Percentiles rank a stretch among this genome's conserved stretches.
Evolutionary conservation across 768 basidiomycete genomes (phyloP).

Genomic region (Leccinum uliginosum): DNA sequence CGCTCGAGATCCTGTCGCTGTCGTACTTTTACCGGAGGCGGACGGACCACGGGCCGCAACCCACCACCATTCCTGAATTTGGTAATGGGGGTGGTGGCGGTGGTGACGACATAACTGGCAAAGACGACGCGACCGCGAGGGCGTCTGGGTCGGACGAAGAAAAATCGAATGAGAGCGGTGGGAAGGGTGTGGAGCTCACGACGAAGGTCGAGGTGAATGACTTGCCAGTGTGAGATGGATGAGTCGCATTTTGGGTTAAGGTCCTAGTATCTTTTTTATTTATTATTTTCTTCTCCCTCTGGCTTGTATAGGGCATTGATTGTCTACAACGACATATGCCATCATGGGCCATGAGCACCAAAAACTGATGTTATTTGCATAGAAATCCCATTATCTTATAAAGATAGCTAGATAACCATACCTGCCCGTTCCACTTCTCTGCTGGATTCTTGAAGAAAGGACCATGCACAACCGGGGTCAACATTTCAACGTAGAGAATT

Average conservation of each 20-base stretch:
- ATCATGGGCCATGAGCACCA: not conserved
- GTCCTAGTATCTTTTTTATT: not conserved
- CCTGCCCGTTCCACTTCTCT: not conserved
- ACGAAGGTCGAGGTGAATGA: not conserved
- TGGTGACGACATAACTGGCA: not conserved
- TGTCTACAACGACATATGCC: not conserved
- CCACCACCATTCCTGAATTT: not conserved
- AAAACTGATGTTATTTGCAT: not conserved
- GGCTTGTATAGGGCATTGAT: not conserved
- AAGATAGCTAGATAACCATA: not conserved
- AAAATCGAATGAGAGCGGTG: not conserved
- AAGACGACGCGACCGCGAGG: not conserved
- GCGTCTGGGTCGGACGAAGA: not conserved
- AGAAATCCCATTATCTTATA: not conserved
- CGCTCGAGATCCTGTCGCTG: constrained; percentile 30
- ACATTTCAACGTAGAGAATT: too few relatives aligned
- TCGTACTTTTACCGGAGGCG: constrained; percentile 32
- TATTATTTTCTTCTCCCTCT: not conserved
- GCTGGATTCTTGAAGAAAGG: not conserved
- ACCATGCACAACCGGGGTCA: not conserved
- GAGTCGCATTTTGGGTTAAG: not conserved
- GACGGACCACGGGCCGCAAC: constrained; percentile 10
- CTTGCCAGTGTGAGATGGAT: not conserved
- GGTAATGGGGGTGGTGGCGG: too few relatives aligned
- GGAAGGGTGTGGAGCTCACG: not conserved